A percentile compares a stretch with the other conserved stretches of the same genome.
Conservation (phyloP, 768 basidiomycete species). For the Tricholoma hemisulphureum region DNA sequence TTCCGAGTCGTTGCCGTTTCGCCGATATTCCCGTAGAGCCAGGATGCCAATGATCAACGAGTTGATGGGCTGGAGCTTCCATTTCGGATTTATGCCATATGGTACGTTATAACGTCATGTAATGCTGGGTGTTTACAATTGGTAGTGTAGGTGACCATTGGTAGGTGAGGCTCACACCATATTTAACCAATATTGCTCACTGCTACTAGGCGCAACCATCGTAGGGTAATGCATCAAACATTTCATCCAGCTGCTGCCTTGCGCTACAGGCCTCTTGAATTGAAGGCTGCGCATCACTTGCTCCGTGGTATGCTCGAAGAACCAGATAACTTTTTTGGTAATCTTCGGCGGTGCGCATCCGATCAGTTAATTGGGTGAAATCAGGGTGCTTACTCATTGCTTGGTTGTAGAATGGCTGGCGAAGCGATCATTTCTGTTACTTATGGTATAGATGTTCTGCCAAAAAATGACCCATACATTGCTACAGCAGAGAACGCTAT, state of each 20-base stretch:
- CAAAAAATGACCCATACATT: constrained; percentile 23
- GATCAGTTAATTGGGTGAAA: neutral
- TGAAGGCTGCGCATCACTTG: constrained; percentile 28
- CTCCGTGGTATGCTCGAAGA: constrained; percentile 31
- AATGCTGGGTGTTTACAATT: neutral
- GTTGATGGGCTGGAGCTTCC: constrained; percentile 8
- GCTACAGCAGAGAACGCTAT: constrained; percentile 16
- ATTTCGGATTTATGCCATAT: constrained; percentile 12
- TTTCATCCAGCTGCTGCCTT: constrained; percentile 18
- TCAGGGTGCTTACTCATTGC: neutral
- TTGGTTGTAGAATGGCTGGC: constrained; percentile 22
- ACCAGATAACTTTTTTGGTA: constrained; percentile 31
- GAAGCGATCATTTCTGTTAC: constrained; percentile 17
- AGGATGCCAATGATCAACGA: constrained; percentile 17
- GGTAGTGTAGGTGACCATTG: constrained; percentile 12
- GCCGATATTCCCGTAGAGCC: neutral
- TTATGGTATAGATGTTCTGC: constrained; percentile 22
- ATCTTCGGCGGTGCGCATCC: constrained; percentile 34
- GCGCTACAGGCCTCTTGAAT: constrained; percentile 14
- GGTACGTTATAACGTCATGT: constrained; percentile 3
- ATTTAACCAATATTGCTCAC: neutral
- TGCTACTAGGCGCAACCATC: constrained; percentile 16
- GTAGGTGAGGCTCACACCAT: neutral
- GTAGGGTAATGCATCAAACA: constrained; percentile 19
- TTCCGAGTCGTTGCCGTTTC: neutral